These are phyloP conservation scores for Evernia prunastri DNA, from an alignment of 495 filamentous ascomycete genomes.

Conservation along the genomic window DNA sequence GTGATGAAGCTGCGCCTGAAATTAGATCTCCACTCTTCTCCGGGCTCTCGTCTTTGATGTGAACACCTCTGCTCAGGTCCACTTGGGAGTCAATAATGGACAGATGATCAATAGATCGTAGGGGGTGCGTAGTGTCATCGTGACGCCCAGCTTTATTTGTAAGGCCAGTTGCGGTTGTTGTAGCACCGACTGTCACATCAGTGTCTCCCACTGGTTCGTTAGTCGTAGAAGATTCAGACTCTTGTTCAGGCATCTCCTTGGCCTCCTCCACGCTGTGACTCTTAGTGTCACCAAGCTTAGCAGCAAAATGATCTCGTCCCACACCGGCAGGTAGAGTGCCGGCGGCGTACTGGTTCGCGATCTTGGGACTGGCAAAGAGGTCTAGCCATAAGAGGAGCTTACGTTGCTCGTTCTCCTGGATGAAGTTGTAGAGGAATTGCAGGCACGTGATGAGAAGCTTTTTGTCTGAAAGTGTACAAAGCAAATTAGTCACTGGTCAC, in stretches of 20 bases:
- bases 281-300: slow-evolving; percentile 6
- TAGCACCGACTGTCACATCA: not conserved
- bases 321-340: slow-evolving; percentile 23
- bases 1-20: not conserved
- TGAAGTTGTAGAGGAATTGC: slow-evolving; percentile 87
- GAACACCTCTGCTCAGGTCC: not conserved
- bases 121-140: not conserved
- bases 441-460: slow-evolving; percentile 82
- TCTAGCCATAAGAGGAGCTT: slow-evolving; percentile 89
- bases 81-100: not conserved
- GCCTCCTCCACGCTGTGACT: not conserved
- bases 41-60: not conserved
- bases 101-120: not conserved
- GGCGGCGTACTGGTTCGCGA: slow-evolving; percentile 37
- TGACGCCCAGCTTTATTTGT: not conserved
- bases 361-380: slow-evolving; percentile 61
- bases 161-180: not conserved
- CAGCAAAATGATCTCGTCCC: slow-evolving; percentile 13
- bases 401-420: slow-evolving; percentile 82
- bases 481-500: not conserved
- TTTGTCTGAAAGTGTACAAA: slow-evolving; percentile 52
- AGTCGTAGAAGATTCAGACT: not conserved
- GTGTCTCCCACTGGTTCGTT: not conserved
- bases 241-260: not conserved
- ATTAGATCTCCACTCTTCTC: not conserved